Evolutionary conservation across 352 stramenopile genomes (phyloP), one percentile per base, ranked within the genome.

Genomic region (Phytophthora meadii): DNA sequence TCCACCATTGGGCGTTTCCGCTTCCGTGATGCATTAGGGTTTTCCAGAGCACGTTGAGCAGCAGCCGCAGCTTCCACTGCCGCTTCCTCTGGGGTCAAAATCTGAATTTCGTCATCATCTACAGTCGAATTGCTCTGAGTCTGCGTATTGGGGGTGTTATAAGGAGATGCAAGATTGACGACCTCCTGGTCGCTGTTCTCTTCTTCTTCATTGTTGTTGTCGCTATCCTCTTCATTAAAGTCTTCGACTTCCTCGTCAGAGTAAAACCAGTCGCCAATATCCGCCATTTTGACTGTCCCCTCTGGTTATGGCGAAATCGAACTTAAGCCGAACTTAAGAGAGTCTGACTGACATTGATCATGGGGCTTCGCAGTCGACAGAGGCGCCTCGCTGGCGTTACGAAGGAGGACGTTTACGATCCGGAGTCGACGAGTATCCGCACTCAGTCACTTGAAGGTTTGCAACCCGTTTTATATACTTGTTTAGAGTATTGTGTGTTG

Each of bases 321-420:
- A 36, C 30, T 36, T 36, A 36, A 36, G 9, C 8, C 30, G 30
- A 36, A 36, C 30, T 36, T 36, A 36, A 14, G 8, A 14, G 22
- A 22, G 22, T 22, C 22, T 11, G 12, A 36, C 19, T 19, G 19
- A 19, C 19, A 11, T 1, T 36, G 30, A 36, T 42, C 55, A 88
- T 88, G 80, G 77, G 77, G 7, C 70, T 88, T 1, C 74, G 80
- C 1, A 87, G 77, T 46, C 68, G 79, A 28, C 72, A 86, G 51
- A 77, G 79, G 39, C 77, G 75, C 28, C 61, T 76, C 19, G 68
- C 65, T 11, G 72, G 80, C 62, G 64, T 83, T 24, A 54, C 68
- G 0, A 46, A 62, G 28, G 69, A 77, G 28, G 70, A 73, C 5
- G 65, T 68, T 19, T 85, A 80, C 56, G 77, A 85, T 53, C 47